These are phyloP conservation scores for Tetradesmus lagerheimii DNA, from an alignment of 139 green algal species.

Conservation along the genomic window DNA sequence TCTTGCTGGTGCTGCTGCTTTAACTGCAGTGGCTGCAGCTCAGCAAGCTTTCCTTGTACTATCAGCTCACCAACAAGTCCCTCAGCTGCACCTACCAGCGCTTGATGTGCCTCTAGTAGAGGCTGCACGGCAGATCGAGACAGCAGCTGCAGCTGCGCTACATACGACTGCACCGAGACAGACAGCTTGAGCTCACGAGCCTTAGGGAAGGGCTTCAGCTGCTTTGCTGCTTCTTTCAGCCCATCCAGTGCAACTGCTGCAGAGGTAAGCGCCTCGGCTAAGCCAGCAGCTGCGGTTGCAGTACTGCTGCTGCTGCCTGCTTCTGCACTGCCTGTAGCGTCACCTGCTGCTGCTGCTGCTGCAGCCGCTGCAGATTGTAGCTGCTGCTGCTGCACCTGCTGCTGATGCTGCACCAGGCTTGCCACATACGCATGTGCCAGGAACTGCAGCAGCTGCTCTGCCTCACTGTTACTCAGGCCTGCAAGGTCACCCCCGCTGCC, in stretches of 20 bases:
- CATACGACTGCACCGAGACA: neutral
- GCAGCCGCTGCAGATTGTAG: neutral
- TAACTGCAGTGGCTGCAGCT: conserved; percentile 9
- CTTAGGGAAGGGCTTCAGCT: neutral
- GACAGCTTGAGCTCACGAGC: neutral
- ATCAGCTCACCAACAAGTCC: neutral
- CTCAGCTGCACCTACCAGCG: neutral
- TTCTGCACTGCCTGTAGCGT: neutral
- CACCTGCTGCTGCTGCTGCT: neutral
- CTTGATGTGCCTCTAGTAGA: neutral
- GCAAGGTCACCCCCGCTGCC: neutral
- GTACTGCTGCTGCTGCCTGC: neutral
- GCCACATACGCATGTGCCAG: conserved; percentile 25
- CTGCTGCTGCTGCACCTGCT: neutral
- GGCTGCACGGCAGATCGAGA: neutral
- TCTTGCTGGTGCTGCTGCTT: conserved; percentile 24
- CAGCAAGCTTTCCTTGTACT: neutral
- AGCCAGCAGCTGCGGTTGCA: neutral
- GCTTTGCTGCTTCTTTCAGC: neutral
- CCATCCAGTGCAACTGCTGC: neutral
- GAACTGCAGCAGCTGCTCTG: conserved; percentile 38
- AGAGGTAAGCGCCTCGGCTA: neutral
- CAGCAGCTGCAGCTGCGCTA: neutral
- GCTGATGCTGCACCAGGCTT: neutral
- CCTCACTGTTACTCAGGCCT: neutral